Conservation (phyloP, 306 rosid species). For the Cotoneaster glaucophyllus region DNA sequence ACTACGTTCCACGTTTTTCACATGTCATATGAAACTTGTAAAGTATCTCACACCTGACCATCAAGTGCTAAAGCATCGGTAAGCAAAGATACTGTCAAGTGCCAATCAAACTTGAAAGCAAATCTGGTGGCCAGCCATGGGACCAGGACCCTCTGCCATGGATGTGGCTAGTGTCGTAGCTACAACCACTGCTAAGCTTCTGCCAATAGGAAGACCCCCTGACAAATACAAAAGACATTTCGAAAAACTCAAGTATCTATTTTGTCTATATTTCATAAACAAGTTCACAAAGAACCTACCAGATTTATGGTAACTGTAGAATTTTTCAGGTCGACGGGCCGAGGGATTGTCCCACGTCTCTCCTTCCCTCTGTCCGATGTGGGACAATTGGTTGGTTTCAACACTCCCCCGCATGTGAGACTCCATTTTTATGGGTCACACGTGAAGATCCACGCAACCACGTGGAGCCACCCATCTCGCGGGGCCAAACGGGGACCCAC, state of each 20-base stretch:
- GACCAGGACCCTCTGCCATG: conserved; percentile 74
- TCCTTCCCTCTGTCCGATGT: too few species aligned
- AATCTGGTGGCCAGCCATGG: conserved; percentile 94
- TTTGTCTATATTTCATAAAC: not conserved
- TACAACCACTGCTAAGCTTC: conserved; percentile 74
- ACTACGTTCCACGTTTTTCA: conserved; percentile 8
- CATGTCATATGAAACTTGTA: not conserved
- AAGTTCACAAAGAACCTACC: conserved; percentile 36
- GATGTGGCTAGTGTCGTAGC: conserved; percentile 82
- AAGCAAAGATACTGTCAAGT: conserved; percentile 48
- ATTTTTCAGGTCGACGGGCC: too few species aligned
- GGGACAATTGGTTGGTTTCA: too few species aligned
- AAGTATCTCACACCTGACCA: conserved; percentile 56
- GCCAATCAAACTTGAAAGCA: conserved; percentile 88
- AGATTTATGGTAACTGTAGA: conserved; percentile 78
- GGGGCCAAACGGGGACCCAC: too few species aligned
- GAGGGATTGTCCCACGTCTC: too few species aligned
- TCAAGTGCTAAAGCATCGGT: conserved; percentile 95
- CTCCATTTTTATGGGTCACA: too few species aligned
- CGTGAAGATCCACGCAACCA: too few species aligned
- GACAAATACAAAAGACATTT: conserved; percentile 11
- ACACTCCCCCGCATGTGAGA: too few species aligned
- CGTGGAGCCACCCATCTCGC: too few species aligned
- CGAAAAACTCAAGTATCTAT: not conserved
- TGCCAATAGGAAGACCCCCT: conserved; percentile 83